Conservation (phyloP, 2,329 filamentous ascomycete genomes). For the Macrophomina phaseolina region DNA sequence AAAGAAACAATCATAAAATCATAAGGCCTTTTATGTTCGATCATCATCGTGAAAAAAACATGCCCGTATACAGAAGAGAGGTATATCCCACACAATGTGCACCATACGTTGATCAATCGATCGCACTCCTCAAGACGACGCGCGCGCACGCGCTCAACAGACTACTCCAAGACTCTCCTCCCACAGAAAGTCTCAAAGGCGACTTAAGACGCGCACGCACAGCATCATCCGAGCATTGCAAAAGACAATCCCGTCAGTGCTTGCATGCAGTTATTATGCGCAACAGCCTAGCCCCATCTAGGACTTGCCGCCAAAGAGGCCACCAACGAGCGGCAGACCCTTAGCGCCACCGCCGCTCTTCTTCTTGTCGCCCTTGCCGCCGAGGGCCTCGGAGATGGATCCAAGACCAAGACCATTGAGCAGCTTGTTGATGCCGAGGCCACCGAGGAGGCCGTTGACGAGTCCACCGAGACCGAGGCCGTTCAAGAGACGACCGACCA, state of each 20-base stretch:
- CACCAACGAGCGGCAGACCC: constrained; percentile 54
- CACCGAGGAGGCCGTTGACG: constrained; percentile 78
- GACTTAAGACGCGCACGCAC: too few relatives aligned
- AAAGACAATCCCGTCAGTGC: too few relatives aligned
- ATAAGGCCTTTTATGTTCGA: too few relatives aligned
- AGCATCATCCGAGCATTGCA: too few relatives aligned
- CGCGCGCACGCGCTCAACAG: neutral
- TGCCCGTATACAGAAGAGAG: too few relatives aligned
- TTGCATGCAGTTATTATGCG: too few relatives aligned
- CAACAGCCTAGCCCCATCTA: too few relatives aligned
- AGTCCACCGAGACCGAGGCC: constrained; percentile 83
- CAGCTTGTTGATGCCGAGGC: constrained; percentile 76
- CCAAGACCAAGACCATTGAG: constrained; percentile 74
- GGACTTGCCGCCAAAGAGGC: constrained; percentile 53
- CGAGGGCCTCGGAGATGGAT: constrained; percentile 55
- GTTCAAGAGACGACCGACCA: constrained; percentile 81
- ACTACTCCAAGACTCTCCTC: neutral
- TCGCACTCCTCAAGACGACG: too few relatives aligned
- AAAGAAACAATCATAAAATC: too few relatives aligned
- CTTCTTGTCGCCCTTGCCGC: constrained; percentile 62
- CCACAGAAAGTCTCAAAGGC: constrained; percentile 14
- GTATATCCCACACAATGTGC: too few relatives aligned
- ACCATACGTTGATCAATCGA: too few relatives aligned
- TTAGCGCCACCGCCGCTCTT: constrained; percentile 45
- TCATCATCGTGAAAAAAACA: too few relatives aligned